These are phyloP conservation scores for Phytophthora sp. DNA, from an alignment of 352 stramenopile genomes.

Conservation along the genomic window DNA sequence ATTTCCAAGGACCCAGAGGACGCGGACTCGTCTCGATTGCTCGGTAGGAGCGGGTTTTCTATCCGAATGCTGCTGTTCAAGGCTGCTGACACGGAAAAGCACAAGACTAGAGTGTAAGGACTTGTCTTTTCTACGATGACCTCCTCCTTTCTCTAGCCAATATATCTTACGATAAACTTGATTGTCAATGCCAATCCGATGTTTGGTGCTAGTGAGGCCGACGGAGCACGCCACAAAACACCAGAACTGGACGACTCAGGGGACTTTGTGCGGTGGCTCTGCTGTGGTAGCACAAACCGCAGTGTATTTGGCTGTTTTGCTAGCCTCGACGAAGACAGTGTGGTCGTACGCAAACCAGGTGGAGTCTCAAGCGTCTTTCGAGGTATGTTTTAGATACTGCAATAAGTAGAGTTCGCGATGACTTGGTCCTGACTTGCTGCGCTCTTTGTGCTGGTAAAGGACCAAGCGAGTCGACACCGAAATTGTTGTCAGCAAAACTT, in stretches of 20 bases:
- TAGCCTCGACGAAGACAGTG: background rate
- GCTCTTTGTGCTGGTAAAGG: conserved; percentile 7
- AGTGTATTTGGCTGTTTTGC: conserved; percentile 61
- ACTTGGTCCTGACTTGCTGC: background rate
- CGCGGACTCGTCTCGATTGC: background rate
- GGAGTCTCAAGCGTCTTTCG: conserved; percentile 6
- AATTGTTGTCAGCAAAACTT: conserved; percentile 51
- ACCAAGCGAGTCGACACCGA: conserved; percentile 31
- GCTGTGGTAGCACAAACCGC: conserved; percentile 52
- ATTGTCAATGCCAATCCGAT: background rate
- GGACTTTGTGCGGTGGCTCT: conserved; percentile 67
- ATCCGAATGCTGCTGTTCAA: conserved; percentile 57
- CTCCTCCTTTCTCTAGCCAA: too few relatives aligned
- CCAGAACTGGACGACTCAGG: conserved; percentile 64
- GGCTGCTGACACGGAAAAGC: conserved; percentile 45
- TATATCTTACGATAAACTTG: too few relatives aligned
- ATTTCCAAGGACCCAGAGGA: background rate
- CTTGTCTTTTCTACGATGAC: background rate
- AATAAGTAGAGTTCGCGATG: background rate
- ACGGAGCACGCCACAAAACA: conserved; percentile 37
- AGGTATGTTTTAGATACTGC: conserved; percentile 2
- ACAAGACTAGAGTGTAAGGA: conserved; percentile 35
- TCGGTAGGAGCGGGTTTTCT: conserved; percentile 34
- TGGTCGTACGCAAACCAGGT: background rate
- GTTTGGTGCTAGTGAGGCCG: background rate